Conservation (phyloP, 495 filamentous ascomycete genomes). For the Penicillium samsonianum region DNA sequence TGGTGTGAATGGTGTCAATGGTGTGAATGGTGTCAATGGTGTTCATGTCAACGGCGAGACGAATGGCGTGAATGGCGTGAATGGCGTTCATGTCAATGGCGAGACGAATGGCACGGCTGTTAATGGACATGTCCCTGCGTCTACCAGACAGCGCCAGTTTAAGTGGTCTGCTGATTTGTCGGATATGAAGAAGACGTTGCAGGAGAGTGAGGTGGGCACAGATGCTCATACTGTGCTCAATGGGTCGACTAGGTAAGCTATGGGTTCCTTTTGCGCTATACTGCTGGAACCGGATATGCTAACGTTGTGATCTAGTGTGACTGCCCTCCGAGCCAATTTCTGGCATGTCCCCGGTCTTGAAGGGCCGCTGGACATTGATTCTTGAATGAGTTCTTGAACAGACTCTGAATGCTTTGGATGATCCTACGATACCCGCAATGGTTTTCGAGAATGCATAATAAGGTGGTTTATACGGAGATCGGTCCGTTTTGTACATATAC, state of each 20-base stretch:
- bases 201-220: constrained; percentile 66
- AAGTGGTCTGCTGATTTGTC: constrained; percentile 47
- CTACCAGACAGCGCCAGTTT: constrained; percentile 38
- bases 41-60: constrained; percentile 65
- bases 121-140: constrained; percentile 22
- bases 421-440: constrained; percentile 12
- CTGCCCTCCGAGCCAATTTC: constrained; percentile 89
- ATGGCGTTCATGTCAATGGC: constrained; percentile 44
- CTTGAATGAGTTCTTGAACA: neutral
- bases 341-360: constrained; percentile 71
- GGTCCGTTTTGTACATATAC: constrained; percentile 10
- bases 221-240: constrained; percentile 93
- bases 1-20: constrained; percentile 18
- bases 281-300: constrained; percentile 9
- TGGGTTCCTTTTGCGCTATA: neutral
- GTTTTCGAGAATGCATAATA: constrained; percentile 16
- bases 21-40: constrained; percentile 42
- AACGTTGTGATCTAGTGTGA: constrained; percentile 60
- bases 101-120: constrained; percentile 8
- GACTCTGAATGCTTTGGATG: neutral
- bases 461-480: neutral
- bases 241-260: constrained; percentile 53
- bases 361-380: constrained; percentile 67
- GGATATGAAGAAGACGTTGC: constrained; percentile 49
- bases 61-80: constrained; percentile 16